These are phyloP conservation scores for Phytophthora rubi DNA, from an alignment of 352 stramenopile genomes.

Conservation along the genomic window DNA sequence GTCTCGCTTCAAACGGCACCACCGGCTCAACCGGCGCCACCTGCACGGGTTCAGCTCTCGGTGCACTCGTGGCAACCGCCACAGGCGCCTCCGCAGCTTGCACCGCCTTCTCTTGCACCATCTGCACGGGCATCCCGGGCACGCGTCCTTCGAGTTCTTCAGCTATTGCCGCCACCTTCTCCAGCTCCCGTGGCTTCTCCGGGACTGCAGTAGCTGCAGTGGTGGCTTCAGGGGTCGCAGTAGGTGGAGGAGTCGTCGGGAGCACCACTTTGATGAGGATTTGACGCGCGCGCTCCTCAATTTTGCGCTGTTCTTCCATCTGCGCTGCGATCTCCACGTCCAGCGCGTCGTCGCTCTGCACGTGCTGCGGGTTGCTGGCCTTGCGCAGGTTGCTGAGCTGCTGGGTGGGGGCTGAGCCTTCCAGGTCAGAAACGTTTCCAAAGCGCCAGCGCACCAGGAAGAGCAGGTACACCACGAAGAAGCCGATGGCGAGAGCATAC, in stretches of 20 bases:
- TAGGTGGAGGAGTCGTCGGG: constrained; percentile 17
- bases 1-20: constrained; percentile 41
- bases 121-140: constrained; percentile 22
- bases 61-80: background rate
- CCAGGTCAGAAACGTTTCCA: constrained; percentile 20
- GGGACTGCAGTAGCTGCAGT: constrained; percentile 1
- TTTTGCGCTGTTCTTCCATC: constrained; percentile 28
- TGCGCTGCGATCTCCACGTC: constrained; percentile 26
- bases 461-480: constrained; percentile 38
- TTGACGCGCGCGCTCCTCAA: constrained; percentile 24
- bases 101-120: constrained; percentile 13
- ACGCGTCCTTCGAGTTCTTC: constrained; percentile 30
- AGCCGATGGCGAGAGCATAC: constrained; percentile 22
- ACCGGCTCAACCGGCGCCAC: background rate
- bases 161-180: constrained; percentile 9
- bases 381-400: constrained; percentile 44
- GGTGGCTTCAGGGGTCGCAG: constrained; percentile 7
- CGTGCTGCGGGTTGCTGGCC: constrained; percentile 17
- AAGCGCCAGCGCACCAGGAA: constrained; percentile 37
- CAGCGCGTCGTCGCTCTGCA: constrained; percentile 25
- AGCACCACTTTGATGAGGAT: constrained; percentile 40
- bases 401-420: constrained; percentile 25
- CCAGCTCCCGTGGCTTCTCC: constrained; percentile 13
- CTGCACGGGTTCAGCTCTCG: constrained; percentile 1
- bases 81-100: constrained; percentile 13